These are phyloP conservation scores for Ephemerocybe angulata DNA, from an alignment of 768 basidiomycete genomes.

Conservation along the genomic window DNA sequence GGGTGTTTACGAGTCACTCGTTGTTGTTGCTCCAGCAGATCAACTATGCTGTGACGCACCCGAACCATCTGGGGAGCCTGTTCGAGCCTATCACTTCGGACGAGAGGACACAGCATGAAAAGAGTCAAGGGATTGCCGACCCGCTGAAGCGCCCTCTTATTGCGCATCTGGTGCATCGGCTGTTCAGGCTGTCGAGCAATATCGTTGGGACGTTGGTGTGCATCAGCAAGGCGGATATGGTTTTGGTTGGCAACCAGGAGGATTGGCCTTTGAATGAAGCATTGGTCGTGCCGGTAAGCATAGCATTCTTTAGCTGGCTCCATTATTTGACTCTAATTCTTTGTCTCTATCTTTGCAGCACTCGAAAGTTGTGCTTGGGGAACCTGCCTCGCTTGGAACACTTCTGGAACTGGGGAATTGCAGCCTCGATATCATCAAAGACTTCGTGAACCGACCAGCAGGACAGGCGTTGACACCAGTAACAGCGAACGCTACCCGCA, in stretches of 20 bases:
- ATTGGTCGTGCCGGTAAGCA: slow-evolving; percentile 70
- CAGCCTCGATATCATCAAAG: slow-evolving; percentile 68
- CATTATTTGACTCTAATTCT: not conserved
- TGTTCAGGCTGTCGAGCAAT: slow-evolving; percentile 69
- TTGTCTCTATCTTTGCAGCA: slow-evolving; percentile 48
- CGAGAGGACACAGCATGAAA: slow-evolving; percentile 67
- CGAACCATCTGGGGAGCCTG: slow-evolving; percentile 78
- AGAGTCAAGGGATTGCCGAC: slow-evolving; percentile 58
- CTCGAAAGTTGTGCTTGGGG: slow-evolving; percentile 78
- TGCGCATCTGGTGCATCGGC: slow-evolving; percentile 63
- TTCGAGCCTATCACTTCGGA: slow-evolving; percentile 77
- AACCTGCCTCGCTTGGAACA: slow-evolving; percentile 82
- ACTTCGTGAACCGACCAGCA: slow-evolving; percentile 59
- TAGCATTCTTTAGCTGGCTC: not conserved
- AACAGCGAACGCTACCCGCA: slow-evolving; percentile 24
- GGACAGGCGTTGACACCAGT: slow-evolving; percentile 47
- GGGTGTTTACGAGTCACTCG: slow-evolving; percentile 64
- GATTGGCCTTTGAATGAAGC: slow-evolving; percentile 72
- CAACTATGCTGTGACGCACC: slow-evolving; percentile 88
- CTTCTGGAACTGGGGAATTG: slow-evolving; percentile 81
- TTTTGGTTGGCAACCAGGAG: slow-evolving; percentile 59
- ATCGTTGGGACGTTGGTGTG: slow-evolving; percentile 67
- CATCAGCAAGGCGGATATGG: slow-evolving; percentile 65
- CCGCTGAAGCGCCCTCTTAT: slow-evolving; percentile 68
- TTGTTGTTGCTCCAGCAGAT: slow-evolving; percentile 79